Base-by-base conservation (phyloP, 148 eudicot genomes). In the Nepenthes gracilis region DNA sequence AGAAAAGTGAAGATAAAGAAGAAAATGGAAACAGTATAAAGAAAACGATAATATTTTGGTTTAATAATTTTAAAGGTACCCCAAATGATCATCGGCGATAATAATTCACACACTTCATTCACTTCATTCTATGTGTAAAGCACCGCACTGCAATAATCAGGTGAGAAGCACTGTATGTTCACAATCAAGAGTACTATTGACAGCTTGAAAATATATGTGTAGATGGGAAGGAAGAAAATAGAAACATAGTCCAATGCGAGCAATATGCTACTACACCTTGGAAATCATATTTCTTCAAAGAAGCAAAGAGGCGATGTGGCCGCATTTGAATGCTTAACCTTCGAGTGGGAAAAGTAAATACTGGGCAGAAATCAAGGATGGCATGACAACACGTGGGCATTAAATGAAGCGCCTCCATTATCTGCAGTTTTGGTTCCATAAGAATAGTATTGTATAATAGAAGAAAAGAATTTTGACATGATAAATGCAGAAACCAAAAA, bases 201-300 rank as follows among this genome's bases (percentile, higher is more conserved):
- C 53, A 59, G 9, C 43, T 12, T 47, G 33, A 57, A 58, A 33
- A 36, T 4, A 55, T 23, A 59, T 33, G 55, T 43, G 23, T 36
- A 23, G 54, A 54, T 43, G 62, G 13, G 52, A 2, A 11, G 14
- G 36, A 15, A 43, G 37, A 59, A 38, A 10, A 15, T 3, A 43
- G 7, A 38, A 38, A 13, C 11, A 0, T 55, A 23, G 47, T 54
- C 60, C n/a, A 4, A 12, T 3, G 36, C 36, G 49, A 40, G 8
- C 4, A 40, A 3, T 40, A 3, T 40, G 10, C 13, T 11, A 40
- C 11, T 48, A 12, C 62, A 75, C 79, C 77, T 56, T 67, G 69
- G 40, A 72, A 72, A 72, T 70, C 69, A 13, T 69, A 66, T 32
- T 69, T 67, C 66, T 75, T 79, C 36, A 69, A 72, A 50, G 63